A percentile compares a stretch with the other conserved stretches of the same genome.
Evolutionary conservation across 2,329 filamentous ascomycete species (phyloP).

Genomic region (Mariannaea sp.): DNA sequence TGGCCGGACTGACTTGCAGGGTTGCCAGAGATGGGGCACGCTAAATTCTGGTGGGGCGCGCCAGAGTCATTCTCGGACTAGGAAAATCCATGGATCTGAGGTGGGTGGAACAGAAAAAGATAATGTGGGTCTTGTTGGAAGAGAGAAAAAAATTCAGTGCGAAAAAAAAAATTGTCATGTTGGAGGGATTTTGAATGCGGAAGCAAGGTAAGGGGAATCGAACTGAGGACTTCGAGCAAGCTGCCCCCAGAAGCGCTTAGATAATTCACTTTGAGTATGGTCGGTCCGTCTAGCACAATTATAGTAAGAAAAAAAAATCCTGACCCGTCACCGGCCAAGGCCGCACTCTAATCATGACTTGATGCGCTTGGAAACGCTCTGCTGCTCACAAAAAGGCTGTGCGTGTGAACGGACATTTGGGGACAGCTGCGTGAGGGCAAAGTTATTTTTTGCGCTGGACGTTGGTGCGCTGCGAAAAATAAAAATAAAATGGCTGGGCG

Average conservation of each 20-base stretch:
- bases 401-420: too few species aligned
- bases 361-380: too few species aligned
- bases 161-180: conserved; percentile 4
- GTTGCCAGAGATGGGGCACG: conserved; percentile 42
- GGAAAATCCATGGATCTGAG: conserved; percentile 25
- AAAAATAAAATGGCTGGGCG: conserved; percentile 6
- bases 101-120: conserved; percentile 8
- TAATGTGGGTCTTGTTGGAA: conserved; percentile 24
- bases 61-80: conserved; percentile 24
- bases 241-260: too few species aligned
- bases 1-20: conserved; percentile 43
- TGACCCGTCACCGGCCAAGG: too few species aligned
- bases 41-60: conserved; percentile 41
- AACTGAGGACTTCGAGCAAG: conserved; percentile 1
- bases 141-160: conserved; percentile 7
- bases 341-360: too few species aligned
- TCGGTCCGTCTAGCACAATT: too few species aligned
- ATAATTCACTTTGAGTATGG: too few species aligned
- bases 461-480: conserved; percentile 2
- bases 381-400: too few species aligned
- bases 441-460: too few species aligned
- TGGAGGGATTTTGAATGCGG: too few species aligned
- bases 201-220: neutral
- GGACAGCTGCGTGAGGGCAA: too few species aligned
- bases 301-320: too few species aligned